A percentile compares a stretch with the other conserved stretches of the same genome.
These are phyloP conservation scores for Parsonsia alboflavescens DNA, from an alignment of 257 asterid species.

Conservation along the genomic window DNA sequence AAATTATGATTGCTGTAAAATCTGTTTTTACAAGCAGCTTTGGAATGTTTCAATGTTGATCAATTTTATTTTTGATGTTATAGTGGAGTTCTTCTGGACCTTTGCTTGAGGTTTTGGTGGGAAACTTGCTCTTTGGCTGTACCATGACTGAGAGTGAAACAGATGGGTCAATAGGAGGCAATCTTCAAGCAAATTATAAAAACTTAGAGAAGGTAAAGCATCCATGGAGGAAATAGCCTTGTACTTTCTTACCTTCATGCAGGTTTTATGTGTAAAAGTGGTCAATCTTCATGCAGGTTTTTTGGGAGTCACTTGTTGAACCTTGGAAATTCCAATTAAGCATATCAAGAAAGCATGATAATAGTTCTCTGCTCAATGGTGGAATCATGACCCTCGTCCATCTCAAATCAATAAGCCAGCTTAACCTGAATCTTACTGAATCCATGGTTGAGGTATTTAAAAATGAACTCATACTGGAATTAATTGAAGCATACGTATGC, in stretches of 20 bases:
- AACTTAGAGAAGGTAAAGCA: slow-evolving; percentile 76
- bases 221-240: slow-evolving; percentile 5
- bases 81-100: slow-evolving; percentile 82
- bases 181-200: slow-evolving; percentile 83
- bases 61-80: slow-evolving; percentile 18
- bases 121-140: slow-evolving; percentile 40
- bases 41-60: background rate
- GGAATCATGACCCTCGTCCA: slow-evolving; percentile 53
- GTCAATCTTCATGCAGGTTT: slow-evolving; percentile 43
- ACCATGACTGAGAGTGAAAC: slow-evolving; percentile 40
- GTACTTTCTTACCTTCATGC: slow-evolving; percentile 9
- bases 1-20: background rate
- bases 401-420: slow-evolving; percentile 60
- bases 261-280: slow-evolving; percentile 5
- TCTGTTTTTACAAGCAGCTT: background rate
- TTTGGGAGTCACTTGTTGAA: slow-evolving; percentile 94
- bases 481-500: background rate
- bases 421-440: slow-evolving; percentile 77
- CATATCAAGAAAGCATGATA: slow-evolving; percentile 53
- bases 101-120: slow-evolving; percentile 60
- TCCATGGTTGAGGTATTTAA: slow-evolving; percentile 73
- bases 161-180: slow-evolving; percentile 57
- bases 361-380: slow-evolving; percentile 54
- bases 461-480: background rate
- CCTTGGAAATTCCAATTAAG: slow-evolving; percentile 73